Conservation (phyloP, 2,329 filamentous ascomycete species). For the Phyllosticta capitalensis region DNA sequence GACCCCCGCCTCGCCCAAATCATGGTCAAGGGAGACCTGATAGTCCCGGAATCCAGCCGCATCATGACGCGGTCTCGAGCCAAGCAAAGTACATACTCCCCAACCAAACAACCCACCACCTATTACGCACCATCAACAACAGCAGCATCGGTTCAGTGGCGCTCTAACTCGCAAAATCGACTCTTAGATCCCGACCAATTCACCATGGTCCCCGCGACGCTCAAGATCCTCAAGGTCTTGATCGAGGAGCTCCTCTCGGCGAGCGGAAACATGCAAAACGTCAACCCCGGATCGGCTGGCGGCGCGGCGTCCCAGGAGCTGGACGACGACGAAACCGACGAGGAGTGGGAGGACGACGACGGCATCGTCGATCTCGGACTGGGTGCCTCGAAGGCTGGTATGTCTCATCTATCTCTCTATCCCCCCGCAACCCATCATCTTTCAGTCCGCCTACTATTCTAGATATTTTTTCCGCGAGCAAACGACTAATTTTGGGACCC, state of each 20-base stretch:
- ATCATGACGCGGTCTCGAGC: conserved; percentile 94
- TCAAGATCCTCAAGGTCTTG: conserved; percentile 95
- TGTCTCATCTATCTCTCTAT: conserved; percentile 8
- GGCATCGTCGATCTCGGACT: conserved; percentile 61
- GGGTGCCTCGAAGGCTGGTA: conserved; percentile 35
- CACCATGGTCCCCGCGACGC: conserved; percentile 73
- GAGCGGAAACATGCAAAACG: conserved; percentile 30
- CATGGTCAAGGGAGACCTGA: conserved; percentile 82
- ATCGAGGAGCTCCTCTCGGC: conserved; percentile 84
- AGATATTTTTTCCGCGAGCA: background rate
- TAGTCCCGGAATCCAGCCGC: conserved; percentile 65
- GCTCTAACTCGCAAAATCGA: background rate
- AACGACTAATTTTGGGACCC: background rate
- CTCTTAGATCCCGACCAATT: conserved; percentile 80
- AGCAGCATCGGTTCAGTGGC: conserved; percentile 13
- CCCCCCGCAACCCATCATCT: background rate
- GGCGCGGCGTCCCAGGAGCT: conserved; percentile 59
- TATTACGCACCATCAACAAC: conserved; percentile 10
- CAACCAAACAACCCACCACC: background rate
- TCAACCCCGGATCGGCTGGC: conserved; percentile 50
- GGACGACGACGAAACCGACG: conserved; percentile 52
- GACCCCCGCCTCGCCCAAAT: conserved; percentile 71
- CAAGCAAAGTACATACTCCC: conserved; percentile 55
- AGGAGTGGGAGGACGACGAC: conserved; percentile 73
- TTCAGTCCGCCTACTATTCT: background rate